These are phyloP conservation scores for Reutealis trisperma DNA, from an alignment of 345 rosid genomes.

Conservation along the genomic window DNA sequence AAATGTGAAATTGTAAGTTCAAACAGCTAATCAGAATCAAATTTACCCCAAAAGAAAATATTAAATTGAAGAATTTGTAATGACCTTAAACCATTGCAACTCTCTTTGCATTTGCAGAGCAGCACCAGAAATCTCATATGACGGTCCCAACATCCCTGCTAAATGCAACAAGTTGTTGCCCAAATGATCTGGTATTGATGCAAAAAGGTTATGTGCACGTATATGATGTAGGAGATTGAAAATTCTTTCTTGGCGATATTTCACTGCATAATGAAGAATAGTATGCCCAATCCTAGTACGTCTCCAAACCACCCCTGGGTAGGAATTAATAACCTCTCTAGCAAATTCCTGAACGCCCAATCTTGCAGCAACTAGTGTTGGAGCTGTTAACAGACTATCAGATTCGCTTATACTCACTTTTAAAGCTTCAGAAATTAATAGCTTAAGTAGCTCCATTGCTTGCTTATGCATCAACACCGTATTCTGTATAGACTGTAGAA, in stretches of 20 bases:
- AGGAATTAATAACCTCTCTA: neutral
- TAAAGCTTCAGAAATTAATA: neutral
- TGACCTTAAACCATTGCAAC: conserved; percentile 22
- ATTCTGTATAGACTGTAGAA: neutral
- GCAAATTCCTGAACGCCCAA: conserved; percentile 9
- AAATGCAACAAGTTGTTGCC: conserved; percentile 14
- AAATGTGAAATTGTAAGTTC: too few species aligned
- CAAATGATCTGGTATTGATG: neutral
- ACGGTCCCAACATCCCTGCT: conserved; percentile 12
- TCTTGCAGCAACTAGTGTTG: neutral
- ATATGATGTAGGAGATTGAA: conserved; percentile 16
- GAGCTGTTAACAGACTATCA: neutral
- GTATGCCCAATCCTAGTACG: too few species aligned
- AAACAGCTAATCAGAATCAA: too few species aligned
- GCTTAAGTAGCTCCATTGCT: neutral
- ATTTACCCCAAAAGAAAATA: too few species aligned
- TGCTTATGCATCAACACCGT: neutral
- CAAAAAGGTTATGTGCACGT: neutral
- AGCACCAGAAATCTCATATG: conserved; percentile 19
- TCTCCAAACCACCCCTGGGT: neutral
- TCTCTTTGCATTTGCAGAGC: conserved; percentile 24
- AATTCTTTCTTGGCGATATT: conserved; percentile 12
- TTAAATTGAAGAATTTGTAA: neutral
- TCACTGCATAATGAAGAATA: conserved; percentile 15
- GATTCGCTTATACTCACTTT: neutral